Base-by-base conservation (phyloP, 495 filamentous ascomycete species). In the Amniculicola lignicola region DNA sequence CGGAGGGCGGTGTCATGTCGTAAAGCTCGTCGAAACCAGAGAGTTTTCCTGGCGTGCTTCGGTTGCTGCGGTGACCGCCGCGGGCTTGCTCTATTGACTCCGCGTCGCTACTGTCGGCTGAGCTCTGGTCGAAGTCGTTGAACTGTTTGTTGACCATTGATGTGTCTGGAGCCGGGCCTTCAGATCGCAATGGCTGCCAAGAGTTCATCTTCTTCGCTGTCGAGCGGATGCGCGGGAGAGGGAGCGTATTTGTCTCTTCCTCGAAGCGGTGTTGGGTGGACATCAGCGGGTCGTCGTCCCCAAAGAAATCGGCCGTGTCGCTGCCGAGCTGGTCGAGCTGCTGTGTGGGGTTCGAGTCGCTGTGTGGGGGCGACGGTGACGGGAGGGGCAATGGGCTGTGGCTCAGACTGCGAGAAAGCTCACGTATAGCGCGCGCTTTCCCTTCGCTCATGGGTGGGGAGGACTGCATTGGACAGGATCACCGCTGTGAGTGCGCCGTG, bases 1-100 rank as follows among this genome's bases (percentile, higher is more conserved):
- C 41, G 6, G 67, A 61, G 7, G 69, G 69, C 12, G 69, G 68
- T 4, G 69, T 69, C 12, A 71, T 44, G 28, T 68, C 66, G 51
- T 69, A 72, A n/a, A 65, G 52, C 43, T 63, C 68, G 66, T 70
- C 58, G 50, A 62, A 66, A 6, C 51, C 47, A 19, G 27, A 35
- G 42, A 65, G 39, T 25, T 58, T 61, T 22, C 43, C 57, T 7
- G 67, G 64, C 5, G 65, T 67, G 49, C 53, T 62, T 4, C 57
- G 53, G 21, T 61, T 55, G 42, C 64, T 57, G 37, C 59, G 40
- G 50, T 57, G 61, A 21, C 45, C 54, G 24, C 69, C 70, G 14
- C 69, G 62, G 10, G 57, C 67, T 22, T 67, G 40, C 57, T 72
- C 71, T 44, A 73, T 68, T 23, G 66, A 69, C n/a, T n/a, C n/a